Conservation (phyloP, 768 basidiomycete species). For the Lactarius sp. region DNA sequence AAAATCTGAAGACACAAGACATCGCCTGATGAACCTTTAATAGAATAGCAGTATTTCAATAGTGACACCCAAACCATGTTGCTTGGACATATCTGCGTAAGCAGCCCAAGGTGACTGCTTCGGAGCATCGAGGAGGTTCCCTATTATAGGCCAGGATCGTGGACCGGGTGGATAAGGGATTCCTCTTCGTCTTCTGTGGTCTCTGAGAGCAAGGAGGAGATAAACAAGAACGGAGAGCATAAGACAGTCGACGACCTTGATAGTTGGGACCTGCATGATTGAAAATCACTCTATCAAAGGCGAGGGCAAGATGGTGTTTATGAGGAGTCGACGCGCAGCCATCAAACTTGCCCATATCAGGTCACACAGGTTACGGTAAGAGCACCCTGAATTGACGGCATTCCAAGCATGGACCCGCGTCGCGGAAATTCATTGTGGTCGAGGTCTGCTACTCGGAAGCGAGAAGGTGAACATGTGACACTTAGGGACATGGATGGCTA, state of each 20-base stretch:
- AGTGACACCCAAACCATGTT: no score
- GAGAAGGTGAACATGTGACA: no score
- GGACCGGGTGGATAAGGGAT: neutral
- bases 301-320: neutral
- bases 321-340: no score
- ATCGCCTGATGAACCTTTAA: neutral
- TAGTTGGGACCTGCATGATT: neutral
- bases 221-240: neutral
- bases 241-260: neutral
- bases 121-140: neutral
- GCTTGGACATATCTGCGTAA: neutral
- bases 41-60: no score
- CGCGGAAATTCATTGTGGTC: no score
- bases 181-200: neutral
- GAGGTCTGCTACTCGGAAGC: no score
- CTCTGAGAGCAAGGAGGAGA: neutral
- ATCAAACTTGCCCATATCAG: no score
- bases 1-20: constrained; percentile 1
- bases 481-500: no score
- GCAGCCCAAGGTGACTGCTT: neutral
- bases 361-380: no score
- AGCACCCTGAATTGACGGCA: no score
- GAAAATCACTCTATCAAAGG: neutral
- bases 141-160: neutral
- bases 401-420: no score